These are phyloP conservation scores for Populus deltoides DNA, from an alignment of 345 rosid species.

Conservation along the genomic window DNA sequence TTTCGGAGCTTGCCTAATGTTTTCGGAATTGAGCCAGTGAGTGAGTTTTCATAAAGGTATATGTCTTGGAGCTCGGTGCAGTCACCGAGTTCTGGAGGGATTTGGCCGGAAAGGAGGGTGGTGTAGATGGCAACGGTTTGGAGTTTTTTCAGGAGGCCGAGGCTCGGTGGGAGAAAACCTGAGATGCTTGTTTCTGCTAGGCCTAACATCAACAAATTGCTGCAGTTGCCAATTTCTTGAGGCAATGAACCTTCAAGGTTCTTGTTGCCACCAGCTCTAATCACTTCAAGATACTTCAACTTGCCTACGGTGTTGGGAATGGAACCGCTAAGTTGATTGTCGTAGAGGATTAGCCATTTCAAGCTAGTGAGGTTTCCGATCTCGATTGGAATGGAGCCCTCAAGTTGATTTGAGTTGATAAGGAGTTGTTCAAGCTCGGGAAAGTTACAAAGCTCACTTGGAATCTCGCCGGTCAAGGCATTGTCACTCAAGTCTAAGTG, in stretches of 20 bases:
- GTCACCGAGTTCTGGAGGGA: conserved; percentile 70
- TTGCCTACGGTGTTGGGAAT: conserved; percentile 61
- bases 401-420: conserved; percentile 60
- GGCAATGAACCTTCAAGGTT: conserved; percentile 71
- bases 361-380: conserved; percentile 61
- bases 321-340: conserved; percentile 64
- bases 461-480: conserved; percentile 62
- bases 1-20: conserved; percentile 52
- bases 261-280: conserved; percentile 90
- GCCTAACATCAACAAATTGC: conserved; percentile 55
- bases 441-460: conserved; percentile 57
- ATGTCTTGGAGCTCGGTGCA: conserved; percentile 70
- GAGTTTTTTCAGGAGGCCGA: conserved; percentile 63
- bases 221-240: conserved; percentile 67
- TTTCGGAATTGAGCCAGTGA: conserved; percentile 66
- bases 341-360: conserved; percentile 50
- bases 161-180: conserved; percentile 68
- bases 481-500: conserved; percentile 68
- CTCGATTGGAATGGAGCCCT: conserved; percentile 56
- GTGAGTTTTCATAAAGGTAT: conserved; percentile 72
- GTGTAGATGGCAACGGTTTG: conserved; percentile 77
- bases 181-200: conserved; percentile 85
- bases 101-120: conserved; percentile 61
- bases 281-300: conserved; percentile 45
- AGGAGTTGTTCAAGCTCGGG: conserved; percentile 46